Evolutionary conservation across 805 yeast genomes (phyloP).

Genomic region (Candida germanica): DNA sequence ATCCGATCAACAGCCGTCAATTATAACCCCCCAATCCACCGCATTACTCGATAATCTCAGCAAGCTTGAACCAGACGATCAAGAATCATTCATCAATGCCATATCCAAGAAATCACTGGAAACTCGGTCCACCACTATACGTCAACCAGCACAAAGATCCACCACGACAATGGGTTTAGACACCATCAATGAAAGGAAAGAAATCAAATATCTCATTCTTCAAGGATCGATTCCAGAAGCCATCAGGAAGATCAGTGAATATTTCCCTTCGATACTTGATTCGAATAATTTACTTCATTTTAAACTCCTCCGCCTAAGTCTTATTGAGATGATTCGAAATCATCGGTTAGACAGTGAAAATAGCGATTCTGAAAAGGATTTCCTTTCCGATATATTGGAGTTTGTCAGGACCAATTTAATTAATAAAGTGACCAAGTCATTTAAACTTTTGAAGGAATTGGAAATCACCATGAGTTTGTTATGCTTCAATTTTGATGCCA

Average conservation of each 20-base stretch:
- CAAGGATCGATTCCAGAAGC: slow-evolving; percentile 61
- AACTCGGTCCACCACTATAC: slow-evolving; percentile 6
- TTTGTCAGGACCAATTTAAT: slow-evolving; percentile 65
- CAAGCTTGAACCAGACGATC: slow-evolving; percentile 10
- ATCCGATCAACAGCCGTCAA: neutral
- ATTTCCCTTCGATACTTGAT: slow-evolving; percentile 65
- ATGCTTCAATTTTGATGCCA: slow-evolving; percentile 45
- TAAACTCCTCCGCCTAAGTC: slow-evolving; percentile 64
- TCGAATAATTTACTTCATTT: slow-evolving; percentile 65
- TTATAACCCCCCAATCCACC: slow-evolving; percentile 1
- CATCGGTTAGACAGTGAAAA: slow-evolving; percentile 26
- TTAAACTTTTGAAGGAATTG: slow-evolving; percentile 61
- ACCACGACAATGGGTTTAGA: slow-evolving; percentile 38
- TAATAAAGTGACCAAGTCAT: slow-evolving; percentile 56
- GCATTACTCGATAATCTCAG: slow-evolving; percentile 12
- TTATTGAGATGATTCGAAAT: slow-evolving; percentile 77
- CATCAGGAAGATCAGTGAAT: slow-evolving; percentile 51
- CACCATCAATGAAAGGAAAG: slow-evolving; percentile 50
- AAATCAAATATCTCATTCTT: slow-evolving; percentile 51
- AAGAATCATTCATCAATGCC: slow-evolving; percentile 13
- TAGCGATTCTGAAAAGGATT: slow-evolving; percentile 36
- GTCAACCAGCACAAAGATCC: slow-evolving; percentile 4
- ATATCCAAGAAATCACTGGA: no score
- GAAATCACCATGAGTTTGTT: slow-evolving; percentile 83
- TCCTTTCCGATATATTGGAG: slow-evolving; percentile 50